Base-by-base conservation (phyloP, 2,329 filamentous ascomycete genomes). In the Nectriaceae sp. region DNA sequence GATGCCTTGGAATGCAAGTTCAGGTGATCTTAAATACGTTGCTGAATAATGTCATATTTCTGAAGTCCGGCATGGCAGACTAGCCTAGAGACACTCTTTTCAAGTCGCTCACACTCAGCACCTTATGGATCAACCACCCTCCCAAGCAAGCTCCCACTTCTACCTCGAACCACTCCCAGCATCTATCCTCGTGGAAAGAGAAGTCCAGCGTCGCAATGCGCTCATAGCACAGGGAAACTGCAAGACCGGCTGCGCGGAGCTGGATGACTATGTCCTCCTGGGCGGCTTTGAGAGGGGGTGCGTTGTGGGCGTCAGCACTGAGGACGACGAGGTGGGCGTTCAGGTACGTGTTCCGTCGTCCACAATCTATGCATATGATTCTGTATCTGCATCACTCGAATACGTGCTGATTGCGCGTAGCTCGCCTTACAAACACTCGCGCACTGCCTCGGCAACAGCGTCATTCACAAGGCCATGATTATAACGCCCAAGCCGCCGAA, bases 281-380 rank as follows among this genome's bases (percentile, higher is more conserved):
- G 77, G 76, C 3, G 78, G 78, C 0, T 66, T 82, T 11, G 73
- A 77, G 61, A 63, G 75, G n/a, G 80, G 79, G 0, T 66, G 65
- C 18, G 72, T 84, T 0, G 74, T 81, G 1, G 81, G 80, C 1
- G 45, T 83, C 46, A 84, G 79, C 46, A 68, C 75, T 0, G 79
- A 81, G 62, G 74, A 76, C 18, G 75, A 74, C 35, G 70, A 67
- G n/a, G 62, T 79, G 49, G 78, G 75, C 1, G 49, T 79, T 21
- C 51, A 71, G 63, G 77, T 81, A 47, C 63, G 73, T 65, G 42
- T n/a, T n/a, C n/a, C n/a, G n/a, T 52, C 26, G 3, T 21, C 16
- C 5, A 16, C 13, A 5, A 40, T 3, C 15, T 11, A 29, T 15
- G 21, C n/a, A n/a, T 13, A 29, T 29, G 6, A 29, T 29, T 29